Evolutionary conservation across 306 rosid species (phyloP), one percentile per base, ranked within the genome.

Genomic region (Ziziphus jujuba): DNA sequence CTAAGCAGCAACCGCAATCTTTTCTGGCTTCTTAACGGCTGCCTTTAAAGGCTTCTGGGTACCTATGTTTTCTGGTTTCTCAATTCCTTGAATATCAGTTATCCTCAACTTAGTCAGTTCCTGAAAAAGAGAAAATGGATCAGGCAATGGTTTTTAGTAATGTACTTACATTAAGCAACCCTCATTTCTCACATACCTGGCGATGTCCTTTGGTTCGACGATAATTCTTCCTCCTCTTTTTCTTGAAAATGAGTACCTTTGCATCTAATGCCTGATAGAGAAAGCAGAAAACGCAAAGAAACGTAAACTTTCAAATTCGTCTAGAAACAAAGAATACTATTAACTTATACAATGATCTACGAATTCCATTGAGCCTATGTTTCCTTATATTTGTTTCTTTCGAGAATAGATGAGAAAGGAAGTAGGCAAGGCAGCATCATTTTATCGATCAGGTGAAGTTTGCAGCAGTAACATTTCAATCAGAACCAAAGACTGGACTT

Each of bases 181-280:
- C 34, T 66, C 59, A 19, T 63, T 73, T 76, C 47, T 47, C 40
- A 71, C 74, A 16, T 66, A 92, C 93, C 96, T 87, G 98, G 61
- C 95, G 91, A 72, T 89, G 98, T 33, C 96, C 98, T 76, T 84
- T 87, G 72, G 86, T 75, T 80, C 96, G 80, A 36, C 97, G 84
- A 75, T 90, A 92, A 73, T 90, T 92, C 91, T 92, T 92, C 74
- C 98, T 86, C 77, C 96, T 87, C 85, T 92, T 90, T 81, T 92
- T 92, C 91, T 92, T 92, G 60, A 92, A 92, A 68, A 90, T 87
- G 57, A 92, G 80, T 16, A 90, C 91, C 77, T 53, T 84, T 31
- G 97, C 97, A 78, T 92, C 97, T 61, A 90, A 79, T 69, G 97
- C 98, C 96, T 89, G 84, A 50, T 43, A 40, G 56, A 55, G 57